Evolutionary conservation across 2,329 filamentous ascomycete genomes (phyloP).

Genomic region (Monilinia vaccinii-corymbosi): DNA sequence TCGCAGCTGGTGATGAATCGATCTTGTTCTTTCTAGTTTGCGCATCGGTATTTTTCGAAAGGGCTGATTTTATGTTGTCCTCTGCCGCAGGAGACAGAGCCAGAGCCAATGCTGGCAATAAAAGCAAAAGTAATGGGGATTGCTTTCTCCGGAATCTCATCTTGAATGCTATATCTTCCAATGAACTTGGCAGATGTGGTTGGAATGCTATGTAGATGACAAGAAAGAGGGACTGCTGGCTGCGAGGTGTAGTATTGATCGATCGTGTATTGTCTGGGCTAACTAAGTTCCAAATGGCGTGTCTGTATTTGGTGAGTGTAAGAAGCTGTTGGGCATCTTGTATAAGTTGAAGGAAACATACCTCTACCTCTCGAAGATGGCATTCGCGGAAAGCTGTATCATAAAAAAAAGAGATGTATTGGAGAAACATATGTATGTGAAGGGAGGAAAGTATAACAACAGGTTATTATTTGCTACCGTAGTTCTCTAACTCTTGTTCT

Average conservation of each 20-base stretch:
- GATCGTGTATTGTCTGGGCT: background rate
- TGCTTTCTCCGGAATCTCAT: slow-evolving; percentile 52
- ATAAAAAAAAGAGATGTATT: background rate
- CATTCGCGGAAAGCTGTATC: background rate
- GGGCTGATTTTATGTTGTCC: slow-evolving; percentile 18
- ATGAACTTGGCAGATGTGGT: background rate
- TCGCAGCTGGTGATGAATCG: slow-evolving; percentile 12
- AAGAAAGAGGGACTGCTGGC: background rate
- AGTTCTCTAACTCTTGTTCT: too few species aligned
- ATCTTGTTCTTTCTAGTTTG: slow-evolving; percentile 15
- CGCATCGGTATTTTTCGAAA: slow-evolving; percentile 19
- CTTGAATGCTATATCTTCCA: slow-evolving; percentile 13
- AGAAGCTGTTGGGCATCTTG: background rate
- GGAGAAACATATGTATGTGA: background rate
- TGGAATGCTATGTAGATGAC: background rate
- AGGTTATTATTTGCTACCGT: background rate
- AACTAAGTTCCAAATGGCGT: background rate
- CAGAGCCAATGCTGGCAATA: slow-evolving; percentile 46
- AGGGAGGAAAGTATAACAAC: background rate
- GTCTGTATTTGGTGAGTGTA: background rate
- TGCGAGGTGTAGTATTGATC: background rate
- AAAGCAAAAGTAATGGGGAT: slow-evolving; percentile 50
- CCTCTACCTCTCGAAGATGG: background rate
- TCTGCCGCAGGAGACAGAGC: slow-evolving; percentile 30
- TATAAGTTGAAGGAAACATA: background rate